A percentile compares a stretch with the other conserved stretches of the same genome.
These are phyloP conservation scores for Alternaria arborescens DNA, from an alignment of 2,329 filamentous ascomycete species.

Conservation along the genomic window DNA sequence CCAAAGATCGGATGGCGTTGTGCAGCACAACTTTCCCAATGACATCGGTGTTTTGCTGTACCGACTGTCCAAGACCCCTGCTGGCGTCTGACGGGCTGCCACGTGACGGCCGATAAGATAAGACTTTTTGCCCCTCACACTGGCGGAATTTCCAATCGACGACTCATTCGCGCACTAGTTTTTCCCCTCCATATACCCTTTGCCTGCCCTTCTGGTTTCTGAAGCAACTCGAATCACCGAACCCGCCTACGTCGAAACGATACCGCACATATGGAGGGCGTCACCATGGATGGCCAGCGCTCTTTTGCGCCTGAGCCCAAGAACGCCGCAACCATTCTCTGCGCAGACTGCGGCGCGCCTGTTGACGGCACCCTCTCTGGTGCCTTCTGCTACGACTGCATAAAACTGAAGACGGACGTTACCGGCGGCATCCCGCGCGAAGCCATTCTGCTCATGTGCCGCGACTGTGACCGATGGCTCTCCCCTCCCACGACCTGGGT, in stretches of 20 bases:
- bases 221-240: background rate
- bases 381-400: conserved; percentile 93
- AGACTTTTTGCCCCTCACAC: background rate
- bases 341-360: conserved; percentile 95
- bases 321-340: conserved; percentile 78
- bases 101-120: conserved; percentile 42
- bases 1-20: background rate
- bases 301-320: conserved; percentile 51
- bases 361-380: conserved; percentile 89
- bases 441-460: conserved; percentile 87
- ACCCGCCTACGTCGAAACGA: background rate
- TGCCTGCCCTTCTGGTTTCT: background rate
- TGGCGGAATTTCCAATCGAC: background rate
- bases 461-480: conserved; percentile 91
- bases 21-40: conserved; percentile 5
- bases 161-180: conserved; percentile 7
- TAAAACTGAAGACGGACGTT: conserved; percentile 93
- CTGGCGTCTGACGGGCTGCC: conserved; percentile 2
- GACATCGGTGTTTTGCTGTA: conserved; percentile 14
- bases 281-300: conserved; percentile 54
- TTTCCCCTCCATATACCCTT: conserved; percentile 3
- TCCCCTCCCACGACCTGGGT: conserved; percentile 88
- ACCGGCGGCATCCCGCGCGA: conserved; percentile 91
- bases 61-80: background rate
- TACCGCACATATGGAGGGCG: conserved; percentile 29